phyloP scores from a whole-genome alignment of 2,329 filamentous ascomycete species.

The Alternaria sp. region DNA sequence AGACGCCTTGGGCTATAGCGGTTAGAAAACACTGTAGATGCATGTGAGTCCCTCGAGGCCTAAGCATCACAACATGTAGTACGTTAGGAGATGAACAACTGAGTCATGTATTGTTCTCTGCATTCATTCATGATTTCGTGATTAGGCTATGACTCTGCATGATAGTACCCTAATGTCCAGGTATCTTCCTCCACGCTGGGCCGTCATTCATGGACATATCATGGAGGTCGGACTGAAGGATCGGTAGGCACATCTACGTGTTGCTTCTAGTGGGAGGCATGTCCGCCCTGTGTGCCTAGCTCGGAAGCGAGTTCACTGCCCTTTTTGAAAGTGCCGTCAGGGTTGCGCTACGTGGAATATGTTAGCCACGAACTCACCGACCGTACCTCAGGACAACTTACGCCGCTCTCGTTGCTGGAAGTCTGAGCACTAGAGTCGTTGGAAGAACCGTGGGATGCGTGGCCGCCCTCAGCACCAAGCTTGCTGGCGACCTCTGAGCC shows the following conservation, averaged over 20 bases:
- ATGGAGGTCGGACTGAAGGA: background rate
- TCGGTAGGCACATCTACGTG: background rate
- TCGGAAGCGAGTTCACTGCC: conserved; percentile 46
- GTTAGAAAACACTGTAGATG: conserved; percentile 16
- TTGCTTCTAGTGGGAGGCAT: conserved; percentile 28
- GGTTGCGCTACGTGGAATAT: conserved; percentile 48
- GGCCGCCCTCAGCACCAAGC: conserved; percentile 46
- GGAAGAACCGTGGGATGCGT: conserved; percentile 37
- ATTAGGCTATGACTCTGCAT: background rate
- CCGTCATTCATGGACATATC: background rate
- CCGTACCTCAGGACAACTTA: conserved; percentile 30
- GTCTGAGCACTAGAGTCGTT: conserved; percentile 10
- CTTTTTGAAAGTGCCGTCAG: conserved; percentile 48
- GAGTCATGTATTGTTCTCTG: background rate
- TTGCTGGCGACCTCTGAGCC: conserved; percentile 48
- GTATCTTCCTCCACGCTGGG: background rate
- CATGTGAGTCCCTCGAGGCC: background rate
- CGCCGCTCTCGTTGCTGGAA: conserved; percentile 21
- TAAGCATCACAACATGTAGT: background rate
- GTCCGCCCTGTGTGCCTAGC: conserved; percentile 42
- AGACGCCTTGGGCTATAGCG: conserved; percentile 60
- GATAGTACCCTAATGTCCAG: background rate
- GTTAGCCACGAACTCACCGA: conserved; percentile 31
- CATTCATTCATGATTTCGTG: background rate
- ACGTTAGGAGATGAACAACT: background rate